Base-by-base conservation (phyloP, 805 yeast genomes). In the Nakazawaea sp. region DNA sequence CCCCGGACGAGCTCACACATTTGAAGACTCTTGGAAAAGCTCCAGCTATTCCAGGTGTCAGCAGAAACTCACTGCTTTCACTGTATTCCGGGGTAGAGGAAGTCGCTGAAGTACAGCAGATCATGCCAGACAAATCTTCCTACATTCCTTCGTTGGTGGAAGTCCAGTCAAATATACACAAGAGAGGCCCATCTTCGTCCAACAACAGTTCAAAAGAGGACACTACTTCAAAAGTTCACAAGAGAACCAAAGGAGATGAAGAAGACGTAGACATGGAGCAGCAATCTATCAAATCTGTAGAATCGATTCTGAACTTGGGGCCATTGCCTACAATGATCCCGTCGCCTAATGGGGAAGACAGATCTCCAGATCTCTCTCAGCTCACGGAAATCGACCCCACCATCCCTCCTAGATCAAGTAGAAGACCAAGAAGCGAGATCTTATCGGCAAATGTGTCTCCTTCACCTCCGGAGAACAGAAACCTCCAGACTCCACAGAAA, bases 81-180 rank as follows among this genome's bases (percentile, higher is more conserved):
- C 55, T 57, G 4, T 61, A 61, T 43, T 58, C 64, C 0, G 66
- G 65, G 11, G 47, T 61, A 12, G 63, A 61, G 12, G 48, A 57
- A 31, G 61, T 56, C 15, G 62, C 58, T 53, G 29, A 62, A 58
- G 39, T 58, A 57, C 12, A 53, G 56, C 23, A 50, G 43, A 43
- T 59, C 50, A 18, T 55, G 56, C 19, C 32, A 5, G 38, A 61
- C 52, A 18, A 55, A 50, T 38, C 44, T 38, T n/a, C 21, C 3
- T 16, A 28, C n/a, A 24, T 37, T 15, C 42, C 44, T 10, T 37
- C 44, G 4, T 37, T 41, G 24, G 39, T 41, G 4, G 44, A 37
- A 24, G 33, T 34, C 9, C 30, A 38, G 5, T 32, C 43, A 12
- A 33, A 35, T 9, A 18, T 35, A 41, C 18, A 45, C 48, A 13